phyloP scores from a whole-genome alignment of 2,329 filamentous ascomycete species.

The Pseudogymnoascus sp. region DNA sequence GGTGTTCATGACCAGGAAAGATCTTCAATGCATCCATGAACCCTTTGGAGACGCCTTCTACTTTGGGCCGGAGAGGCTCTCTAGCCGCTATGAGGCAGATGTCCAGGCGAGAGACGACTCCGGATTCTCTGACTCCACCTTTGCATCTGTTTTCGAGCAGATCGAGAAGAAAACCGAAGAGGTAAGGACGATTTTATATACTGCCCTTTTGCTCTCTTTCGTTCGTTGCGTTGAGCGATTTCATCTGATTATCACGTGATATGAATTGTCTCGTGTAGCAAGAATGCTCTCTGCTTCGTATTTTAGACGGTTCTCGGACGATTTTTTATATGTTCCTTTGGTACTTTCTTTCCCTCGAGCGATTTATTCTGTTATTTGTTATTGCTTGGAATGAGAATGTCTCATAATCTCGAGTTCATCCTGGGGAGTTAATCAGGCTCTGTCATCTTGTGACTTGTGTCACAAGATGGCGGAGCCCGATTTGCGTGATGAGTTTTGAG shows the following conservation, averaged over 20 bases:
- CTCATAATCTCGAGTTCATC: not conserved
- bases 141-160: conserved; percentile 67
- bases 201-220: not conserved
- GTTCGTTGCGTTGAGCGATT: not conserved
- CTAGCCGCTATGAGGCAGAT: conserved; percentile 70
- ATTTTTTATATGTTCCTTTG: not conserved
- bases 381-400: not conserved
- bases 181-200: conserved; percentile 32
- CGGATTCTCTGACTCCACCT: conserved; percentile 65
- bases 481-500: not conserved
- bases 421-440: not conserved
- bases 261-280: not conserved
- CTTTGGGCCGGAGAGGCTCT: conserved; percentile 84
- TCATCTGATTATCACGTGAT: not conserved
- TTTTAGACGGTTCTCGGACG: not conserved
- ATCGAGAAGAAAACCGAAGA: conserved; percentile 66
- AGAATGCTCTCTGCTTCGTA: not conserved
- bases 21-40: conserved; percentile 84
- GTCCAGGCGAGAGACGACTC: conserved; percentile 46
- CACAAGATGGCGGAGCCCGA: not conserved
- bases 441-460: not conserved
- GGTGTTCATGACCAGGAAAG: conserved; percentile 93
- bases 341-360: not conserved
- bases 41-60: conserved; percentile 97
- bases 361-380: not conserved